phyloP scores from a whole-genome alignment of 768 basidiomycete genomes.

The Collybia mongolica region DNA sequence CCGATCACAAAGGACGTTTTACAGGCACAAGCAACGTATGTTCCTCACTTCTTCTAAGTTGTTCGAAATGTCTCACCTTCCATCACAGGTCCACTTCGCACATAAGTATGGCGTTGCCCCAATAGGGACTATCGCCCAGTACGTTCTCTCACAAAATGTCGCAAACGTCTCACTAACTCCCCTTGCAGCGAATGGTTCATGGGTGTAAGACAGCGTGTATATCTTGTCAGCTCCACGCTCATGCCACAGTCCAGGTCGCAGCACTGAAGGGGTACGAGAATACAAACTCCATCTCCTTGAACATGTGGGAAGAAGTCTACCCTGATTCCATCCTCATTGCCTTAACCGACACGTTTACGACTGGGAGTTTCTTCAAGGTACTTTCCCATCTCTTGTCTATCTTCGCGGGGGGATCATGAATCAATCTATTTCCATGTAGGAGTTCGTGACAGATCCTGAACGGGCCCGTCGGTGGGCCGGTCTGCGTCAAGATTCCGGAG shows the following conservation, averaged over 20 bases:
- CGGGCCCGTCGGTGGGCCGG: constrained; percentile 75
- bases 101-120: constrained; percentile 63
- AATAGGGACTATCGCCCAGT: constrained; percentile 88
- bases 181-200: constrained; percentile 82
- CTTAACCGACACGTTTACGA: constrained; percentile 95
- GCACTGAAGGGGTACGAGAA: constrained; percentile 81
- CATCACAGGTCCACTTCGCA: constrained; percentile 77
- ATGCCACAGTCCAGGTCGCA: constrained; percentile 53
- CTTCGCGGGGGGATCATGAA: constrained; percentile 3
- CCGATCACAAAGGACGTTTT: constrained; percentile 49
- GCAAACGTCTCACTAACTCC: background rate
- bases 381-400: constrained; percentile 1
- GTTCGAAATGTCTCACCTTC: background rate
- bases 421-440: constrained; percentile 33
- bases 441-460: constrained; percentile 53
- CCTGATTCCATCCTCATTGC: constrained; percentile 62
- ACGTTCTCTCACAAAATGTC: constrained; percentile 25
- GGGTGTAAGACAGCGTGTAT: constrained; percentile 52
- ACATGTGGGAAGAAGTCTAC: constrained; percentile 85
- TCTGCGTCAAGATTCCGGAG: constrained; percentile 92
- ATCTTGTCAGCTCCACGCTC: constrained; percentile 1
- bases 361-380: constrained; percentile 80
- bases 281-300: constrained; percentile 71
- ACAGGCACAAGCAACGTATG: constrained; percentile 88
- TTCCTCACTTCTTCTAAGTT: background rate